Evolutionary conservation across 352 stramenopile species (phyloP).

Genomic region (Globisporangium radiosum): DNA sequence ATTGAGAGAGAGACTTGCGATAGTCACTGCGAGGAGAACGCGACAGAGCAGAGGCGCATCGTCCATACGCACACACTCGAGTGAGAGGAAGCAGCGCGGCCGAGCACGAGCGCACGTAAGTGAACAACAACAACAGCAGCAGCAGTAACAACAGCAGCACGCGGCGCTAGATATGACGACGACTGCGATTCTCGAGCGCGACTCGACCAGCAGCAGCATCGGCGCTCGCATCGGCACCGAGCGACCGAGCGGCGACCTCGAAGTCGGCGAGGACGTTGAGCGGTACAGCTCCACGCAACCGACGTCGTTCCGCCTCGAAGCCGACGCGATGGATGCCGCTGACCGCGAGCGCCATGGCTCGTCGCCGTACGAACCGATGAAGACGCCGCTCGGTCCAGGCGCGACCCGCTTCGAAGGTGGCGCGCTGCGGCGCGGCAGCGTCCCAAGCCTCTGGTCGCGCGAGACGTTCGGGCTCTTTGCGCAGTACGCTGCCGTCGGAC

Average conservation of each 20-base stretch:
- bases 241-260: conserved; percentile 1
- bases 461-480: conserved; percentile 34
- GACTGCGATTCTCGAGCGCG: conserved; percentile 4
- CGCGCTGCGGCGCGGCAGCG: conserved; percentile 30
- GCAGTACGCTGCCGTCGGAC: conserved; percentile 44
- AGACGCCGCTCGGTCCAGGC: conserved; percentile 5
- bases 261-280: background rate
- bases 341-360: conserved; percentile 1
- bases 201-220: conserved; percentile 5
- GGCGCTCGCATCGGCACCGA: background rate
- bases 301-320: background rate
- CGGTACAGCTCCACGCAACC: background rate
- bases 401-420: conserved; percentile 22
- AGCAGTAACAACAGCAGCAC: background rate
- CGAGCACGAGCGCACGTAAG: background rate
- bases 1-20: no score
- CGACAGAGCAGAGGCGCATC: no score
- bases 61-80: no score
- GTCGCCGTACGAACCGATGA: conserved; percentile 8
- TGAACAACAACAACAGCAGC: no score
- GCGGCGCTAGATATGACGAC: background rate
- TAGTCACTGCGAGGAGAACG: no score
- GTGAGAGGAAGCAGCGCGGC: no score
- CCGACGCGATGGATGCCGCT: background rate
- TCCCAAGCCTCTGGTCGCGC: conserved; percentile 21